These are phyloP conservation scores for Fusarium falciforme DNA, from an alignment of 2,329 filamentous ascomycete genomes.

Conservation along the genomic window DNA sequence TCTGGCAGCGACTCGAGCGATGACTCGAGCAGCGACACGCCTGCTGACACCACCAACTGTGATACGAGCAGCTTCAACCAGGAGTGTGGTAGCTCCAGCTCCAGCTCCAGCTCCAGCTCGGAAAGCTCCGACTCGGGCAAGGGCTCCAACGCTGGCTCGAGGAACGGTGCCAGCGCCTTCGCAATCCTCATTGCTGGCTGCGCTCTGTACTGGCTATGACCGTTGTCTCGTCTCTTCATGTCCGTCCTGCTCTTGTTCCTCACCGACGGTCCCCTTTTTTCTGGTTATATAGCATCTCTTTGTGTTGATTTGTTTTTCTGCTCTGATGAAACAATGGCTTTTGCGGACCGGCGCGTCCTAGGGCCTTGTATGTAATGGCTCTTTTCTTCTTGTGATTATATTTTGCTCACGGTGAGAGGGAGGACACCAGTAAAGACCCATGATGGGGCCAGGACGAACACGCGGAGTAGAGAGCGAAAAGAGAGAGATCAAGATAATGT, in stretches of 20 bases:
- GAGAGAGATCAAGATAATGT: background rate
- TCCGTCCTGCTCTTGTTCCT: conserved; percentile 5
- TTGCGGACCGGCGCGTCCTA: conserved; percentile 29
- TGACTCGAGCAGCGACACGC: conserved; percentile 27
- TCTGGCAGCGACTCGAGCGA: conserved; percentile 34
- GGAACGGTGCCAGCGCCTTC: conserved; percentile 50
- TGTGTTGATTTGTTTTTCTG: conserved; percentile 23
- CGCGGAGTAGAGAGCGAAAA: conserved; percentile 10
- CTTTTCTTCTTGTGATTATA: conserved; percentile 38
- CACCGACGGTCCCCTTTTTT: conserved; percentile 4
- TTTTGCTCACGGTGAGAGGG: conserved; percentile 23
- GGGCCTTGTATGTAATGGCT: conserved; percentile 38
- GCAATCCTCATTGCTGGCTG: conserved; percentile 52
- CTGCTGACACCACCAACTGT: conserved; percentile 48
- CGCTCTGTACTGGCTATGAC: conserved; percentile 51
- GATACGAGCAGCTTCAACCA: conserved; percentile 55
- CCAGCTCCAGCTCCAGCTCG: conserved; percentile 21
- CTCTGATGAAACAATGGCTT: conserved; percentile 30
- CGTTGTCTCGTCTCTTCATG: background rate
- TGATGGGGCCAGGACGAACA: conserved; percentile 15
- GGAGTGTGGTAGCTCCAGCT: conserved; percentile 46
- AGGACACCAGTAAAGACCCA: conserved; percentile 26
- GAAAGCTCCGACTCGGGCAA: conserved; percentile 43
- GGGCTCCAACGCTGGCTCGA: conserved; percentile 48
- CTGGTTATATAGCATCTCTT: conserved; percentile 34